Percentiles rank a stretch among this genome's conserved stretches.
phyloP scores from a whole-genome alignment of 2,329 filamentous ascomycete species.

The Fusarium sp. region DNA sequence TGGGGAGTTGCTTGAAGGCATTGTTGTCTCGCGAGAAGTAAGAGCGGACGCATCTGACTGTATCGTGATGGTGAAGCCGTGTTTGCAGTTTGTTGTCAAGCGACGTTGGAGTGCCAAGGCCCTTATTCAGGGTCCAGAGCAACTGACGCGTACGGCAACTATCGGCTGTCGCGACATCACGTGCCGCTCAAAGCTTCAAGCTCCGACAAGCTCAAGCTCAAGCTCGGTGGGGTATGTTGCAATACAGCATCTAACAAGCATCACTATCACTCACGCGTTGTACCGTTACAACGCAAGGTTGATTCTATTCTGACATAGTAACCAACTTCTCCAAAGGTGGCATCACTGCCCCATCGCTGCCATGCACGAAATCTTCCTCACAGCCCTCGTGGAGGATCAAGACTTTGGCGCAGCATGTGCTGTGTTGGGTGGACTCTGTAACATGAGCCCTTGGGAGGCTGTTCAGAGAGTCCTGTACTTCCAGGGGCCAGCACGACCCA shows the following conservation, averaged over 20 bases:
- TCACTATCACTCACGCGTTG: background rate
- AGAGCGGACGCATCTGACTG: constrained; percentile 25
- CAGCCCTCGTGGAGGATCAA: constrained; percentile 59
- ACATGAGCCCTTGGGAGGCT: constrained; percentile 61
- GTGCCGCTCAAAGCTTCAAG: constrained; percentile 32
- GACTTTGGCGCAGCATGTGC: constrained; percentile 60
- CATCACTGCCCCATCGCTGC: background rate
- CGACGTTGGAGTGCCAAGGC: constrained; percentile 22
- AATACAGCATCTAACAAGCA: background rate
- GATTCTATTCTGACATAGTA: too few relatives aligned
- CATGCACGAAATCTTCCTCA: constrained; percentile 67
- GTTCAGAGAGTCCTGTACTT: constrained; percentile 64
- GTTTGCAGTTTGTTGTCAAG: constrained; percentile 13
- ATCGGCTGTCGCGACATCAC: constrained; percentile 47
- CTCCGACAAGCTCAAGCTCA: background rate
- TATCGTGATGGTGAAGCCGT: background rate
- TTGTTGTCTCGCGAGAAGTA: constrained; percentile 20
- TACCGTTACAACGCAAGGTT: background rate
- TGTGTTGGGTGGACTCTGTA: constrained; percentile 66
- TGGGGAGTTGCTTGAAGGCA: constrained; percentile 40
- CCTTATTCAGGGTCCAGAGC: constrained; percentile 8
- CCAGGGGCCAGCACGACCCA: constrained; percentile 57
- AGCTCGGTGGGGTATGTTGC: constrained; percentile 18
- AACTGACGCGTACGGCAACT: constrained; percentile 1
- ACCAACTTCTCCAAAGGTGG: too few relatives aligned